phyloP scores from a whole-genome alignment of 163 green algal genomes.

The Scenedesmus sp. region DNA sequence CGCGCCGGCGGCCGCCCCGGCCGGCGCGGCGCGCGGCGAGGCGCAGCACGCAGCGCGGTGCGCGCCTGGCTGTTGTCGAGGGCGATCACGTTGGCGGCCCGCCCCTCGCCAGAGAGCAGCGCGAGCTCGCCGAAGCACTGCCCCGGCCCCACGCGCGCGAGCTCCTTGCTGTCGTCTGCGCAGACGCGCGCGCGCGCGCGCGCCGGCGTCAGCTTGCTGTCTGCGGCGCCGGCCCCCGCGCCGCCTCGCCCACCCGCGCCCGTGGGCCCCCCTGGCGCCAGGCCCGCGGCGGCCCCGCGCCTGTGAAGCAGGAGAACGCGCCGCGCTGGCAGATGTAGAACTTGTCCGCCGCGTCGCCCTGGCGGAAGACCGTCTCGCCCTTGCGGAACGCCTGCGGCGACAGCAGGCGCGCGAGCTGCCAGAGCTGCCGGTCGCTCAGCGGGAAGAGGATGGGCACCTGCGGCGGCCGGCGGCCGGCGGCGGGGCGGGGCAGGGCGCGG shows the following conservation, averaged over 20 bases:
- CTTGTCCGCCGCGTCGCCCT: slow-evolving; percentile 80
- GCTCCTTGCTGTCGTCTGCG: slow-evolving; percentile 58
- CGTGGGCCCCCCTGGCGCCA: background rate
- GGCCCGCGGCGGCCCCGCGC: slow-evolving; percentile 34
- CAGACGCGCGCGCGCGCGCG: too few species aligned
- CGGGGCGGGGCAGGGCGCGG: too few species aligned
- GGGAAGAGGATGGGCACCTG: slow-evolving; percentile 85
- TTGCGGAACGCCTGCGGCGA: slow-evolving; percentile 51
- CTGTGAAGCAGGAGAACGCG: slow-evolving; percentile 73
- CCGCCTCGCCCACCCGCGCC: background rate
- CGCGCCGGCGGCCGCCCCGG: too few species aligned
- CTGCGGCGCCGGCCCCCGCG: background rate
- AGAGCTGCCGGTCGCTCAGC: slow-evolving; percentile 83
- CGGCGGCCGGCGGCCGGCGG: too few species aligned
- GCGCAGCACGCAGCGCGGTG: too few species aligned
- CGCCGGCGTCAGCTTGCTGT: too few species aligned
- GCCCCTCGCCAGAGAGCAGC: slow-evolving; percentile 74
- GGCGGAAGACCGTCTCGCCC: slow-evolving; percentile 79
- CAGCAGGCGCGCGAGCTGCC: slow-evolving; percentile 80
- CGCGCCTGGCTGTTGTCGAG: slow-evolving; percentile 55
- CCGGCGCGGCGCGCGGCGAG: too few species aligned
- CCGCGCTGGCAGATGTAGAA: slow-evolving; percentile 95
- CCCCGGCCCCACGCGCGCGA: slow-evolving; percentile 76
- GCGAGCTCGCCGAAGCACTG: slow-evolving; percentile 94
- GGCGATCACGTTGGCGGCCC: slow-evolving; percentile 80